phyloP scores from a whole-genome alignment of 768 basidiomycete genomes.

The Boletus pseudopeckii region DNA sequence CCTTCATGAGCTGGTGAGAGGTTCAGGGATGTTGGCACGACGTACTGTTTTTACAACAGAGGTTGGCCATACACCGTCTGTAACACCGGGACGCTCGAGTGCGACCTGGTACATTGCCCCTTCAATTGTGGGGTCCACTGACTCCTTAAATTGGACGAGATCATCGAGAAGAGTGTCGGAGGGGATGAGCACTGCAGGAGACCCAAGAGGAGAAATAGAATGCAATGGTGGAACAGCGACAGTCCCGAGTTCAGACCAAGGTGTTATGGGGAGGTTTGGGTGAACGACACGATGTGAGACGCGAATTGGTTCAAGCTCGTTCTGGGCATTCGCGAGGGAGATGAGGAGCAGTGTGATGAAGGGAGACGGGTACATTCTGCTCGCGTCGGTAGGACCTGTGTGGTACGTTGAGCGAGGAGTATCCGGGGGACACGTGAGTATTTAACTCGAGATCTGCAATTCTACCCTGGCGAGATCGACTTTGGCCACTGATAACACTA shows the following conservation, averaged over 20 bases:
- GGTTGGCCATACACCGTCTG: slow-evolving; percentile 33
- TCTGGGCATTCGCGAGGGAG: slow-evolving; percentile 11
- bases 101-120: slow-evolving; percentile 70
- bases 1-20: slow-evolving; percentile 13
- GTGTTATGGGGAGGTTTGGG: slow-evolving; percentile 25
- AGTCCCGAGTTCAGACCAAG: slow-evolving; percentile 27
- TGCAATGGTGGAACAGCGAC: slow-evolving; percentile 21
- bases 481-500: not conserved
- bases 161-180: slow-evolving; percentile 45
- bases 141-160: slow-evolving; percentile 42
- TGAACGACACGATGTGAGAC: slow-evolving; percentile 33
- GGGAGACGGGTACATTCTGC: slow-evolving; percentile 7
- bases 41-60: slow-evolving; percentile 38
- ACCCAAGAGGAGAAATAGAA: slow-evolving; percentile 36
- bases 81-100: slow-evolving; percentile 45
- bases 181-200: slow-evolving; percentile 34
- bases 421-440: slow-evolving; percentile 16
- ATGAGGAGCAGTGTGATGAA: slow-evolving; percentile 13
- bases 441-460: not conserved
- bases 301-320: slow-evolving; percentile 8
- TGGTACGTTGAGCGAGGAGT: slow-evolving; percentile 11
- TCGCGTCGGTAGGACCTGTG: not conserved
- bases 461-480: not conserved
- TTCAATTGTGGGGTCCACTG: slow-evolving; percentile 36
- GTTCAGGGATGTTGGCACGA: slow-evolving; percentile 51